A percentile compares a stretch with the other conserved stretches of the same genome.
Evolutionary conservation across 1,284 basidiomycete species (phyloP).

Genomic region (Leccinum solheimii): DNA sequence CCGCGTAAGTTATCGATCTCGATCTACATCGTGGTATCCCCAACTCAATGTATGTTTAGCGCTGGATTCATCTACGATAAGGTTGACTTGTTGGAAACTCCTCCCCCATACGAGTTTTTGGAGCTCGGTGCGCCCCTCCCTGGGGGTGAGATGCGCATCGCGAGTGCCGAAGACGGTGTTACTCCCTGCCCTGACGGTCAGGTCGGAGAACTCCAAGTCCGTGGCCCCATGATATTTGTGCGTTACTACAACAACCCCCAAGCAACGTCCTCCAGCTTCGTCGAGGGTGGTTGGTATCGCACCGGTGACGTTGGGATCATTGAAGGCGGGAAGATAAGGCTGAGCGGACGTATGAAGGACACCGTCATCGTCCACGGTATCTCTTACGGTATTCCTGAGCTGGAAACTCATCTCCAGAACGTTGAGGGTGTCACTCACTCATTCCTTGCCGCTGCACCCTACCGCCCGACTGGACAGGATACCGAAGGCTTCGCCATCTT

Average conservation of each 20-base stretch:
- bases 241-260: slow-evolving; percentile 43
- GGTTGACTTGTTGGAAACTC: slow-evolving; percentile 14
- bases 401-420: slow-evolving; percentile 43
- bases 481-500: slow-evolving; percentile 36
- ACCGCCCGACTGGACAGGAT: slow-evolving; percentile 34
- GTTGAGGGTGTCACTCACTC: slow-evolving; percentile 41
- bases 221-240: slow-evolving; percentile 41
- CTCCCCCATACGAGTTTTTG: slow-evolving; percentile 30
- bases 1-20: slow-evolving; percentile 29
- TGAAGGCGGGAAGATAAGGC: slow-evolving; percentile 38
- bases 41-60: slow-evolving; percentile 13
- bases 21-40: too few relatives aligned
- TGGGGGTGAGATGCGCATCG: slow-evolving; percentile 35
- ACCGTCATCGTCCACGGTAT: slow-evolving; percentile 48
- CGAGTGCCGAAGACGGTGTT: slow-evolving; percentile 33
- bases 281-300: slow-evolving; percentile 45
- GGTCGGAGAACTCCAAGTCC: slow-evolving; percentile 41
- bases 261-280: slow-evolving; percentile 40
- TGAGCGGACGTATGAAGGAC: slow-evolving; percentile 47
- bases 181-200: slow-evolving; percentile 29
- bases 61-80: slow-evolving; percentile 42
- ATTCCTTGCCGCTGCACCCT: slow-evolving; percentile 39
- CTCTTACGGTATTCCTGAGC: slow-evolving; percentile 43
- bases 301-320: slow-evolving; percentile 45
- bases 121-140: slow-evolving; percentile 32